Conservation (phyloP, 2,329 filamentous ascomycete genomes). For the Colletotrichum endophyticum region DNA sequence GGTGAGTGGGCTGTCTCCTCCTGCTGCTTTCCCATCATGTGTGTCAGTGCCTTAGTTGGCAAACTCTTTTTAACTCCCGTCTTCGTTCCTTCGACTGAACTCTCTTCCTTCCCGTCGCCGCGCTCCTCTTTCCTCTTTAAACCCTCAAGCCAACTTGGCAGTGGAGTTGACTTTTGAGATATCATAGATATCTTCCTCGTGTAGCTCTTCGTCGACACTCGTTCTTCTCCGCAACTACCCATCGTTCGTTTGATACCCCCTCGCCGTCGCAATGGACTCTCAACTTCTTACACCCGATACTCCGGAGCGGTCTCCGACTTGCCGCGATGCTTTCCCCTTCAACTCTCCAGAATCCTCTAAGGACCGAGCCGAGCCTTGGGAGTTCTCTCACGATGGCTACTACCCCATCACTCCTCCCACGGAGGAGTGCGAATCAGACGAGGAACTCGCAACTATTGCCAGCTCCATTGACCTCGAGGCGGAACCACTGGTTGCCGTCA, state of each 20-base stretch:
- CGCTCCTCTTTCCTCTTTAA: conserved; percentile 7
- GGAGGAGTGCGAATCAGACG: conserved; percentile 22
- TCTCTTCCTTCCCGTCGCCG: background rate
- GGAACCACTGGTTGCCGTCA: conserved; percentile 48
- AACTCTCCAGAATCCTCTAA: background rate
- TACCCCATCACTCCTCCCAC: conserved; percentile 23
- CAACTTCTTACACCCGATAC: conserved; percentile 15
- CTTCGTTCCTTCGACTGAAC: background rate
- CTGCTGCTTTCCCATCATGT: conserved; percentile 8
- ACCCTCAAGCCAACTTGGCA: background rate
- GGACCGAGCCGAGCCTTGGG: conserved; percentile 5
- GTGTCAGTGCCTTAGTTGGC: conserved; percentile 15
- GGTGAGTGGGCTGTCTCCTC: conserved; percentile 15
- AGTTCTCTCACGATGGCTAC: conserved; percentile 4
- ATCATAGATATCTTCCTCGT: conserved; percentile 2
- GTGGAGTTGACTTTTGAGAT: conserved; percentile 11
- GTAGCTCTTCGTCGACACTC: background rate
- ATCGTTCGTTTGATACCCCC: conserved; percentile 1
- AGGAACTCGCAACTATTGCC: conserved; percentile 16
- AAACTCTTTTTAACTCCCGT: conserved; percentile 19
- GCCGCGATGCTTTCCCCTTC: conserved; percentile 6
- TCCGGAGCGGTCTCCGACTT: conserved; percentile 9
- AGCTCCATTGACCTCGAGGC: conserved; percentile 19
- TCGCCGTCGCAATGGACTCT: conserved; percentile 6
- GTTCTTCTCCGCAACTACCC: background rate